Percentiles rank a stretch among this genome's conserved stretches.
Conservation (phyloP, 768 basidiomycete species). For the Lentinula detonsa region DNA sequence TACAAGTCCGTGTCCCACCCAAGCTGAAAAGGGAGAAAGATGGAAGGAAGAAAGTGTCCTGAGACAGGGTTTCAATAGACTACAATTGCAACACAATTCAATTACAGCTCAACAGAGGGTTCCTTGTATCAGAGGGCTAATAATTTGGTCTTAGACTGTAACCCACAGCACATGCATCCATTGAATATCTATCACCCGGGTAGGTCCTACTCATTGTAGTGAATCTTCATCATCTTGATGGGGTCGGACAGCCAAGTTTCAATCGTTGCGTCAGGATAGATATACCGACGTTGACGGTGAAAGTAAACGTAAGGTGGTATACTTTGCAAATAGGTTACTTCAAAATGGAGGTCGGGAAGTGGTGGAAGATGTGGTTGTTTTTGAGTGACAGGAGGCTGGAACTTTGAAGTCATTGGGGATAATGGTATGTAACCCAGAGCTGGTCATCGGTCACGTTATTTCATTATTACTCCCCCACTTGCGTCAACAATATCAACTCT, state of each 20-base stretch:
- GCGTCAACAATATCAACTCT: too few species aligned
- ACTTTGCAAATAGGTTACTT: conserved; percentile 62
- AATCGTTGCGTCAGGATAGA: too few species aligned
- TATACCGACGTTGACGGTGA: conserved; percentile 10
- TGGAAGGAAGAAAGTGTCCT: not conserved
- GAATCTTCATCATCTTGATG: not conserved
- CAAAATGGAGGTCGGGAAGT: conserved; percentile 75
- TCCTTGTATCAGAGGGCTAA: conserved; percentile 4
- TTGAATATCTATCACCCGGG: not conserved
- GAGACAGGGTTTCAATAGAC: not conserved
- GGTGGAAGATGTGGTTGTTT: conserved; percentile 36
- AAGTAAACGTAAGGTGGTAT: conserved; percentile 48
- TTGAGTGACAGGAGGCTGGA: not conserved
- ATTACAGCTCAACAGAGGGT: not conserved
- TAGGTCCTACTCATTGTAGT: not conserved
- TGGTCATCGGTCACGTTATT: not conserved
- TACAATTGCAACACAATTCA: not conserved
- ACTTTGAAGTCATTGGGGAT: not conserved
- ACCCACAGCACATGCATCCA: conserved; percentile 3
- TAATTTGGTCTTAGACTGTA: not conserved
- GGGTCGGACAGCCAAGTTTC: too few species aligned
- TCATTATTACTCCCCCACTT: too few species aligned
- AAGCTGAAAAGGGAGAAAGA: conserved; percentile 2
- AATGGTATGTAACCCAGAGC: too few species aligned
- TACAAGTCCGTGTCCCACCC: not conserved